Base-by-base conservation (phyloP, 306 rosid species). In the Malus fusca region DNA sequence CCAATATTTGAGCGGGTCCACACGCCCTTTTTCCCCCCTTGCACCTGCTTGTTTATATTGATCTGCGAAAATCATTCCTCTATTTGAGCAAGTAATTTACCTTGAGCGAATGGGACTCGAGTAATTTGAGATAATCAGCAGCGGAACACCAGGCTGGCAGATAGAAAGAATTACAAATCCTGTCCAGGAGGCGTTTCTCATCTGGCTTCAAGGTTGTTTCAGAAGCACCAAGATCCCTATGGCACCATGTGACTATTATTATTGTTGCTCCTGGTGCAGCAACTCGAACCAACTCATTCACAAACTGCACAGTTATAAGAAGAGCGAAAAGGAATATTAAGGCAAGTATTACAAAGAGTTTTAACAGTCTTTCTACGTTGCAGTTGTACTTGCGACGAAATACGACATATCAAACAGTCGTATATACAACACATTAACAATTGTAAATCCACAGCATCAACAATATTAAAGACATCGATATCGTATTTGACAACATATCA, bases 141-240 rank as follows among this genome's bases (percentile, higher is more conserved):
- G 98, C 79, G 51, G 98, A 92, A 79, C 97, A 92, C 98, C 98
- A 95, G 2, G 92, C 93, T 21, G 98, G 98, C 68, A 95, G 98
- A 83, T 90, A 95, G 79, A 66, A 95, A 26, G 85, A 83, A 81
- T 83, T 87, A 31, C 98, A 89, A 30, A 95, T 95, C 90, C 70
- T 92, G 69, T 90, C 83, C 69, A 95, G 81, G 25, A 90, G 96
- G 56, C 77, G 62, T 43, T 83, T 63, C 87, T 95, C 98, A 90
- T 92, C 91, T 42, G 88, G 85, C 74, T 83, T 72, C 79, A 95
- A 71, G 43, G 92, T 77, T 23, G 81, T 23, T 75, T 94, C 98
- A 61, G 66, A 81, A 9, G 90, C 87, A 31, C 78, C 87, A 70
- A 94, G 95, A 86, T 95, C 92, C 79, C 97, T 86, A 79, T 92